Evolutionary conservation across 331 rosid genomes (phyloP), one percentile per base, ranked within the genome.

Genomic region (Erythrophleum ivorense): DNA sequence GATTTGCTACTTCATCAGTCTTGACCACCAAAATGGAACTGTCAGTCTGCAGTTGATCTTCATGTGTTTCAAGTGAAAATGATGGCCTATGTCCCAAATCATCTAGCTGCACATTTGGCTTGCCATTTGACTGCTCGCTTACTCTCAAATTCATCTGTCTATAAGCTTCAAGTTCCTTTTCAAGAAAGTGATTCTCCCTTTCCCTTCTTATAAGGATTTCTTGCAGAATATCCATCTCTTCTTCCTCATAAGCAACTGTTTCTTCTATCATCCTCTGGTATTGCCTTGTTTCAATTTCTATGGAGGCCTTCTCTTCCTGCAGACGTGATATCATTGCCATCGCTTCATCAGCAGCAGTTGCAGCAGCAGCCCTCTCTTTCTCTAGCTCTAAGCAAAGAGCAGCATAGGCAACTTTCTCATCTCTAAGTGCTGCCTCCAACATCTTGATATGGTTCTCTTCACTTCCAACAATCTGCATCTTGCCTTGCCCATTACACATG

Each of bases 361-460:
- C 94, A 53, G 97, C 86, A n/a, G 94, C 91, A 59, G 88, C 89
- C 83, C 91, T 87, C 90, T 90, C 97, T 89, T 92, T 80, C 83
- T 92, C 94, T 73, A 92, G 90, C 82, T 92, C 94, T 62, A 86
- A 38, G 87, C 59, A 86, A 50, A 92, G 94, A 77, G 85, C 80
- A 48, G 86, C 87, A 38, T 67, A 80, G 54, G 89, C 87, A 18
- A 85, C 82, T 77, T 13, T 88, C 80, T 84, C 97, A 83, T 88
- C 86, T 74, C 78, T 84, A 12, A 88, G 85, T 10, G 85, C 92
- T 62, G 69, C 71, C 85, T 90, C 87, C 91, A 89, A 84, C 76
- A 73, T 64, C 76, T 76, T 72, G 60, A 88, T 45, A 14, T 18
- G 52, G 46, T 81, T 77, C 40, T 14, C 65, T 83, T 83, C 86